These are phyloP conservation scores for Citrus inodora DNA, from an alignment of 345 rosid species.

Conservation along the genomic window DNA sequence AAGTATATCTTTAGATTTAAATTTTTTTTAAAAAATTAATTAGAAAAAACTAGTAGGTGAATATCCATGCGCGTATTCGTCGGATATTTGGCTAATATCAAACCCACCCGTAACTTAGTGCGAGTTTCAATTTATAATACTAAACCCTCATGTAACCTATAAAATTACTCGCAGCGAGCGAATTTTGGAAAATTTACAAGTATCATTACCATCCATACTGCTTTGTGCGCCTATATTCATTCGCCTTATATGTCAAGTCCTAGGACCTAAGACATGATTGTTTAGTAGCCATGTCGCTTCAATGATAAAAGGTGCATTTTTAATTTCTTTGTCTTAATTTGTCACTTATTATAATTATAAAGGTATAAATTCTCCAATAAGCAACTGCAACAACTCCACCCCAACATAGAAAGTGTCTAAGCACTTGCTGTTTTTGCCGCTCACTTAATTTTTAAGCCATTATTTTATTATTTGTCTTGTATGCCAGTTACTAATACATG, in stretches of 20 bases:
- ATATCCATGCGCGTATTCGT: no score
- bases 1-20: no score
- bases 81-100: no score
- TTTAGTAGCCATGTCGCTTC: slow-evolving; percentile 20
- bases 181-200: accelerated
- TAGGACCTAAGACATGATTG: slow-evolving; percentile 19
- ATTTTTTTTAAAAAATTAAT: no score
- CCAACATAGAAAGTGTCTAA: slow-evolving; percentile 5
- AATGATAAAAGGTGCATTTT: slow-evolving; percentile 1
- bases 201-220: background rate
- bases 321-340: background rate
- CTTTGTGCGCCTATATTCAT: slow-evolving; percentile 24
- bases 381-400: slow-evolving; percentile 15
- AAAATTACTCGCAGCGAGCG: accelerated
- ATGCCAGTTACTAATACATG: background rate
- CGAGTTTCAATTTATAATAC: accelerated
- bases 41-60: no score
- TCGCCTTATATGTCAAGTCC: slow-evolving; percentile 17
- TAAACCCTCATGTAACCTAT: accelerated
- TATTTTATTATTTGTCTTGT: background rate
- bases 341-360: background rate
- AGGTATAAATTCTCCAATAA: no score
- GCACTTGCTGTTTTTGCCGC: slow-evolving; percentile 1
- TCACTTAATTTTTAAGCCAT: background rate
- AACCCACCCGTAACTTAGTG: accelerated